Percentiles rank a stretch among this genome's conserved stretches.
Conservation (phyloP, 768 basidiomycete genomes). For the Favolaschia claudopus region DNA sequence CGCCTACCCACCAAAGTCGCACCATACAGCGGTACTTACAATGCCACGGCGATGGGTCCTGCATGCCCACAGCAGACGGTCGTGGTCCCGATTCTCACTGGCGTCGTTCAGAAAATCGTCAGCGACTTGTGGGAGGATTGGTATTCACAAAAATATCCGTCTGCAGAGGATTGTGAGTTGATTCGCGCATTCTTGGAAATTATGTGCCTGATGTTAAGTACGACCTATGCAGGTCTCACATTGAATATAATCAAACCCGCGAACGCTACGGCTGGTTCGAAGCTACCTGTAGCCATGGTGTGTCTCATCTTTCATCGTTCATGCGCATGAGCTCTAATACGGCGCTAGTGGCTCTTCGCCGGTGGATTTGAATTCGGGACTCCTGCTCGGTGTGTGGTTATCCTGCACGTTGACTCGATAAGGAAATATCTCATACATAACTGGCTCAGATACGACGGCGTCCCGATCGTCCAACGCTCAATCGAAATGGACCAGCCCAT, state of each 20-base stretch:
- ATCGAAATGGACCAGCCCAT: slow-evolving; percentile 50
- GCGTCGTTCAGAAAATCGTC: slow-evolving; percentile 33
- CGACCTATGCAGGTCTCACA: slow-evolving; percentile 45
- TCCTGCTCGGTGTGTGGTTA: slow-evolving; percentile 5
- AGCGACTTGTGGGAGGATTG: slow-evolving; percentile 34
- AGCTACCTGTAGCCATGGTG: slow-evolving; percentile 58
- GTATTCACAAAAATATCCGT: slow-evolving; percentile 33
- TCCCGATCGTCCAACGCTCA: slow-evolving; percentile 50
- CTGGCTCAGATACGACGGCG: slow-evolving; percentile 46
- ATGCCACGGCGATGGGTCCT: slow-evolving; percentile 48
- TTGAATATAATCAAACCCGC: slow-evolving; percentile 57
- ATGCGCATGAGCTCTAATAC: neutral
- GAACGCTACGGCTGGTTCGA: slow-evolving; percentile 38
- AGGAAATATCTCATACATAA: too few species aligned
- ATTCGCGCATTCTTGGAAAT: neutral
- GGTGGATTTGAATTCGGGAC: slow-evolving; percentile 36
- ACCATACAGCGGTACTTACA: slow-evolving; percentile 44
- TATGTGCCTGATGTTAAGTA: too few species aligned
- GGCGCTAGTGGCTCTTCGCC: slow-evolving; percentile 49
- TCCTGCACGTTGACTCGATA: neutral
- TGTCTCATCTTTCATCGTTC: slow-evolving; percentile 15
- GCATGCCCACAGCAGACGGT: slow-evolving; percentile 54
- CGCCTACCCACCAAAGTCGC: slow-evolving; percentile 46
- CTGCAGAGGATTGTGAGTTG: slow-evolving; percentile 51
- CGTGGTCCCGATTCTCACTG: slow-evolving; percentile 34